Base-by-base conservation (phyloP, 2,329 filamentous ascomycete genomes). In the Colletotrichum liaoningense region DNA sequence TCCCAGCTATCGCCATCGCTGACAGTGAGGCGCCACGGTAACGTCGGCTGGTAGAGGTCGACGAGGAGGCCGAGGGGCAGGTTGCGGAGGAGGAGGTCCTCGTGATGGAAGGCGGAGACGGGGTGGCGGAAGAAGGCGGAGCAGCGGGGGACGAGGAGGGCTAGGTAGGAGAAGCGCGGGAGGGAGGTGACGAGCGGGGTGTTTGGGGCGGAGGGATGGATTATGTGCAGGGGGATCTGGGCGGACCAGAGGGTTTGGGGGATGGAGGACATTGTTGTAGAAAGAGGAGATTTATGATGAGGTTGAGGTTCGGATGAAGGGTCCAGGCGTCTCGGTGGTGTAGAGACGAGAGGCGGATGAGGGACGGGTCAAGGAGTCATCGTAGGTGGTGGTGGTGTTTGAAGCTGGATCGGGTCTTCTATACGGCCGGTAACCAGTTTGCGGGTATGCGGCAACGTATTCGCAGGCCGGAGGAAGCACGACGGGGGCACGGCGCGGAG, bases 91-190 rank as follows among this genome's bases (percentile, higher is more conserved):
- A 87, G 85, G 19, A 90, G 82, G 67, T 87, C 84, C 73, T 90
- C 88, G 77, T 89, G 88, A 78, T 90, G 87, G 79, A 91, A 91
- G 80, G 88, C 90, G 38, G 88, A 89, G 81, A 88, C 90, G 3
- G 88, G 83, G 11, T 83, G 78, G 72, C 84, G 83, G 80, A 90
- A 91, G 80, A 86, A 90, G 74, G 85, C 81, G 1, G 85, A 82
- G 59, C 91, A 83, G 33, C 89, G 87, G 28, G 89, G 89, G 55
- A 90, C 83, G 38, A 91, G 84, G 74, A 90, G 83, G 12, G 89
- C 86, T 9, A 91, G 85, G 81, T 91, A 91, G 81, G 87, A 86
- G 80, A 91, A 89, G 76, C 89, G 88, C 59, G 89, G 88, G 70
- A 91, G 82, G 65, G 84, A 84, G 42, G 87, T 84, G 78, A 90